These are phyloP conservation scores for Pleodorina starrii DNA, from an alignment of 139 green algal species.

Conservation along the genomic window DNA sequence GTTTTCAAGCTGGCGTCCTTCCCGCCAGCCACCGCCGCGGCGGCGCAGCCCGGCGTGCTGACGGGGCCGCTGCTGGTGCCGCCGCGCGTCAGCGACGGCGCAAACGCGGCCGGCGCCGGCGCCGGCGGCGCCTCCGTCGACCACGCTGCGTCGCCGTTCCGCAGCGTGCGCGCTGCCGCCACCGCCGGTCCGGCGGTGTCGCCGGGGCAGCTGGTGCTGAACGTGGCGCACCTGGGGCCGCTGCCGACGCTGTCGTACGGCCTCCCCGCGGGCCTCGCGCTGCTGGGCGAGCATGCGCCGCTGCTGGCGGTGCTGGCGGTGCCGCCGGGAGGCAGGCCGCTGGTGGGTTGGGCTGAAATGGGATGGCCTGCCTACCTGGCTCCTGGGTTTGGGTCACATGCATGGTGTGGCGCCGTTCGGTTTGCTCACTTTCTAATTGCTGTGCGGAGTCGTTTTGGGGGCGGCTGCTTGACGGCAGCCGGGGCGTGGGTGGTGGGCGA, in stretches of 20 bases:
- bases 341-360: too few relatives aligned
- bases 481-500: too few relatives aligned
- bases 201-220: slow-evolving; percentile 25
- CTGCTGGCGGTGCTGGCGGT: slow-evolving; percentile 43
- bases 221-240: slow-evolving; percentile 55
- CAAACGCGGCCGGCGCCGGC: too few relatives aligned
- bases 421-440: too few relatives aligned
- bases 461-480: too few relatives aligned
- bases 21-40: slow-evolving; percentile 44
- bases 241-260: slow-evolving; percentile 53
- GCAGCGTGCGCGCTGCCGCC: not conserved
- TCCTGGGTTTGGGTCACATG: too few relatives aligned
- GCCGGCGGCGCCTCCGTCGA: not conserved
- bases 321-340: not conserved
- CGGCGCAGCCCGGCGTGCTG: slow-evolving; percentile 40
- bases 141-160: slow-evolving; percentile 26
- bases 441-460: too few relatives aligned
- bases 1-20: slow-evolving; percentile 53
- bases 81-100: not conserved
- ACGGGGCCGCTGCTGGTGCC: not conserved
- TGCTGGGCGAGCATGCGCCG: slow-evolving; percentile 45
- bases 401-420: too few relatives aligned
- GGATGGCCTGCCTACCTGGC: too few relatives aligned
- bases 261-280: slow-evolving; percentile 29
- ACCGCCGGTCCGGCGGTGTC: slow-evolving; percentile 1